These are phyloP conservation scores for Heliosperma pusillum DNA, from an alignment of 148 eudicot genomes.

Conservation along the genomic window DNA sequence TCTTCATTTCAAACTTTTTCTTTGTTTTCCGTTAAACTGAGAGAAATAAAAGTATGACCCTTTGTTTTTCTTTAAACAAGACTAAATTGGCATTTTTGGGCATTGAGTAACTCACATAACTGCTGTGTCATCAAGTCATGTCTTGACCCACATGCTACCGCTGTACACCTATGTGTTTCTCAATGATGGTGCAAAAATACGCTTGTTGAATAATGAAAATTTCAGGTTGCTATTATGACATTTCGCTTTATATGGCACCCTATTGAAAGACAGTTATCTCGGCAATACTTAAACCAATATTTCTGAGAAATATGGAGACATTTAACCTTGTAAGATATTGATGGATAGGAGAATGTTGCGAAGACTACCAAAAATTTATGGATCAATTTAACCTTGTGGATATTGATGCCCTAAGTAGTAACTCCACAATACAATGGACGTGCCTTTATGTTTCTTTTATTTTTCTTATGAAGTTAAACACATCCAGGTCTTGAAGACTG, in stretches of 20 bases:
- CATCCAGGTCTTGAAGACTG: slow-evolving; percentile 88
- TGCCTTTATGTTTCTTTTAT: neutral
- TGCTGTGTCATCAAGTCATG: neutral
- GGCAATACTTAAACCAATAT: neutral
- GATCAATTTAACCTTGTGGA: neutral
- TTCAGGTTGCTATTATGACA: neutral
- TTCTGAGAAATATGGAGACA: neutral
- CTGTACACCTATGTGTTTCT: neutral
- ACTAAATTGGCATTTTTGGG: neutral
- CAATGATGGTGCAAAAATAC: neutral
- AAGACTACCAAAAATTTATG: neutral
- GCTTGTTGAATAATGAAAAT: neutral
- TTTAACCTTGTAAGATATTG: neutral
- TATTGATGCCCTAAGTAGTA: neutral
- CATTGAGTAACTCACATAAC: neutral
- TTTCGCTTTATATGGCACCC: neutral
- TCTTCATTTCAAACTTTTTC: neutral
- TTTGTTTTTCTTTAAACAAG: neutral
- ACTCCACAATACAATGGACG: neutral
- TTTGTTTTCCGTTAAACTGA: no score
- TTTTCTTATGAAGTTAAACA: neutral
- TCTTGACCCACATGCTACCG: neutral
- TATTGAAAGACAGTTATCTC: neutral
- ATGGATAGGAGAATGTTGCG: neutral
- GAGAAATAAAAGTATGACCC: neutral